phyloP scores from a whole-genome alignment of 1,284 basidiomycete species.

The Erythrobasidium hasegawianum region DNA sequence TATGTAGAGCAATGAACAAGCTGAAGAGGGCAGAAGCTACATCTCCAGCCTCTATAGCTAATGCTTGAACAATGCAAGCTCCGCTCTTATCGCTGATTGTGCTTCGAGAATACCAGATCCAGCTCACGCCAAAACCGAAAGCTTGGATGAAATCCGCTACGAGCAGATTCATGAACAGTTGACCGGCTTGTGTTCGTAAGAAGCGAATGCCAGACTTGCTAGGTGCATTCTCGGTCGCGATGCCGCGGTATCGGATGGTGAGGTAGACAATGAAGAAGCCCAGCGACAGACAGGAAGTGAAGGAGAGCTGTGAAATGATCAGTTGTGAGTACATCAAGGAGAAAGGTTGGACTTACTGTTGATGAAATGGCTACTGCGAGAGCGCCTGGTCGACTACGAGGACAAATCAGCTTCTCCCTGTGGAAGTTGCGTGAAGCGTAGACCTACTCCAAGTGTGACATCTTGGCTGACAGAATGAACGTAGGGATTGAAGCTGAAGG shows the following conservation, averaged over 20 bases:
- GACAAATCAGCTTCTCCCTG: background rate
- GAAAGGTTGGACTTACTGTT: background rate
- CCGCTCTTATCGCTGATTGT: conserved; percentile 7
- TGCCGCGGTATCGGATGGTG: conserved; percentile 1
- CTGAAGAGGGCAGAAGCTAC: conserved; percentile 33
- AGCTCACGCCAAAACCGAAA: conserved; percentile 32
- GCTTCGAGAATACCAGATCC: conserved; percentile 9
- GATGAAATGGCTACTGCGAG: background rate
- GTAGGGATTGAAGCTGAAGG: no score
- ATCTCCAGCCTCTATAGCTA: conserved; percentile 33
- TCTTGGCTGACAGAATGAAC: no score
- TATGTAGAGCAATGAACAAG: conserved; percentile 32
- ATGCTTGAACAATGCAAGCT: conserved; percentile 22
- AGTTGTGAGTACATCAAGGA: no score
- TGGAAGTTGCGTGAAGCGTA: background rate
- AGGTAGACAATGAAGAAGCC: conserved; percentile 19
- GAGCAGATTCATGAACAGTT: conserved; percentile 25
- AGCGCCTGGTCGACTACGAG: background rate
- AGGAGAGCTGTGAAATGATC: conserved; percentile 5
- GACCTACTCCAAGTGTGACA: background rate
- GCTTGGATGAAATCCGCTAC: conserved; percentile 29
- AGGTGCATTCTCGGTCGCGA: conserved; percentile 7
- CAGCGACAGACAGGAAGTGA: conserved; percentile 1
- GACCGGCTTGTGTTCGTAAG: conserved; percentile 29
- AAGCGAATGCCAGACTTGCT: conserved; percentile 22